Evolutionary conservation across 2,329 filamentous ascomycete species (phyloP).

Genomic region (Amphichorda felina): DNA sequence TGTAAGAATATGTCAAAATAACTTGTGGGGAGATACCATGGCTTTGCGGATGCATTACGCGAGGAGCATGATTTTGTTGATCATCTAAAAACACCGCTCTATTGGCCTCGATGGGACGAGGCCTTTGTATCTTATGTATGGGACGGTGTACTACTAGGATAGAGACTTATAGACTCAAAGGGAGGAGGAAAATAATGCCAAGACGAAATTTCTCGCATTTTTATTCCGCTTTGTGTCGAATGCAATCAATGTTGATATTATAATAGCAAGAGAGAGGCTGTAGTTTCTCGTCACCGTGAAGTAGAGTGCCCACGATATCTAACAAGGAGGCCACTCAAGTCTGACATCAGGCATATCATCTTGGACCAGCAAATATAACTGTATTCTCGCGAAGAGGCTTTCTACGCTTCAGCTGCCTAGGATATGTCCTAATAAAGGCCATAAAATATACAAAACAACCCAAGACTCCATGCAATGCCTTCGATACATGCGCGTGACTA

Average conservation of each 20-base stretch:
- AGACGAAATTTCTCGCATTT: not conserved
- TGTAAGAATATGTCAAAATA: not conserved
- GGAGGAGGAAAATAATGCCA: not conserved
- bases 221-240: too few relatives aligned
- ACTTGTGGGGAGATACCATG: slow-evolving; percentile 1
- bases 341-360: too few relatives aligned
- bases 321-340: too few relatives aligned
- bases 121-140: slow-evolving; percentile 1
- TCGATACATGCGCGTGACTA: not conserved
- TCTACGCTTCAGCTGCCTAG: too few relatives aligned
- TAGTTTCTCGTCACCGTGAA: too few relatives aligned
- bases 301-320: too few relatives aligned
- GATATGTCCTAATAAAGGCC: too few relatives aligned
- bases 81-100: slow-evolving; percentile 2
- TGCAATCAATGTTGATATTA: too few relatives aligned
- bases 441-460: not conserved
- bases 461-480: slow-evolving; percentile 1
- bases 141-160: not conserved
- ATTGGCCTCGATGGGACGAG: slow-evolving; percentile 1
- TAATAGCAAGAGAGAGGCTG: not conserved
- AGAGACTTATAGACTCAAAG: not conserved
- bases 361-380: too few relatives aligned
- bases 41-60: not conserved
- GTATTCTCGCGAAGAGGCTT: too few relatives aligned
- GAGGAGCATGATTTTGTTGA: slow-evolving; percentile 1